Percentiles rank a stretch among this genome's conserved stretches.
Evolutionary conservation across 306 rosid species (phyloP).

Genomic region (Prunus persica): DNA sequence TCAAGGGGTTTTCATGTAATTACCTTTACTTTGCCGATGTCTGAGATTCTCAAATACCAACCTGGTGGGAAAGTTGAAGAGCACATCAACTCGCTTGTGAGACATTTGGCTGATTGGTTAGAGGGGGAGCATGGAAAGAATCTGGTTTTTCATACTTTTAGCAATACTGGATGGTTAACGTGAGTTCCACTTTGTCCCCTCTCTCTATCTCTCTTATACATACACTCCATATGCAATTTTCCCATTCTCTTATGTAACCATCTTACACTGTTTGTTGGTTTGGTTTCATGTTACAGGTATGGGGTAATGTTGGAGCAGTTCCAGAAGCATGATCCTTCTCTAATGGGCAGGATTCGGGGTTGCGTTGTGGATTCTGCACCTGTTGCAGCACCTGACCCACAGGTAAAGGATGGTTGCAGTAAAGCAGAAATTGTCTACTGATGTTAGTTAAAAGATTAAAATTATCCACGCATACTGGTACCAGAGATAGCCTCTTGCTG

Average conservation of each 20-base stretch:
- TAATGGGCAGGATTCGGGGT: slow-evolving; percentile 70
- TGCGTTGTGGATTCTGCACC: slow-evolving; percentile 99
- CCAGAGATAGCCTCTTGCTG: not conserved
- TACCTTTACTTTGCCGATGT: slow-evolving; percentile 91
- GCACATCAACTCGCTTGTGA: slow-evolving; percentile 67
- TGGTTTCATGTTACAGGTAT: slow-evolving; percentile 48
- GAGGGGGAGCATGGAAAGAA: slow-evolving; percentile 86
- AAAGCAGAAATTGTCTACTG: not conserved
- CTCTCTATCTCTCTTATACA: not conserved
- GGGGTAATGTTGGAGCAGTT: slow-evolving; percentile 79
- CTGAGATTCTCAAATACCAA: slow-evolving; percentile 67
- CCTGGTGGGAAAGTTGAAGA: slow-evolving; percentile 83
- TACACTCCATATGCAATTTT: not conserved
- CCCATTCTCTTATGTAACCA: not conserved
- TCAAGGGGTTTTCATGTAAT: slow-evolving; percentile 85
- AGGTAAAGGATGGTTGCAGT: slow-evolving; percentile 41
- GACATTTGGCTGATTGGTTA: slow-evolving; percentile 88
- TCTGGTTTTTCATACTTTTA: slow-evolving; percentile 88
- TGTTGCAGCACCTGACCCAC: slow-evolving; percentile 81
- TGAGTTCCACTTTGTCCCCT: slow-evolving; percentile 28
- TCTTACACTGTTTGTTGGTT: slow-evolving; percentile 20
- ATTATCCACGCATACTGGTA: not conserved
- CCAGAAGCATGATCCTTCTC: slow-evolving; percentile 56
- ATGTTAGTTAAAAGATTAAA: not conserved
- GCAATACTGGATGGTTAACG: slow-evolving; percentile 99